Evolutionary conservation across 345 rosid species (phyloP).

Genomic region (Eucalyptus curtisii): DNA sequence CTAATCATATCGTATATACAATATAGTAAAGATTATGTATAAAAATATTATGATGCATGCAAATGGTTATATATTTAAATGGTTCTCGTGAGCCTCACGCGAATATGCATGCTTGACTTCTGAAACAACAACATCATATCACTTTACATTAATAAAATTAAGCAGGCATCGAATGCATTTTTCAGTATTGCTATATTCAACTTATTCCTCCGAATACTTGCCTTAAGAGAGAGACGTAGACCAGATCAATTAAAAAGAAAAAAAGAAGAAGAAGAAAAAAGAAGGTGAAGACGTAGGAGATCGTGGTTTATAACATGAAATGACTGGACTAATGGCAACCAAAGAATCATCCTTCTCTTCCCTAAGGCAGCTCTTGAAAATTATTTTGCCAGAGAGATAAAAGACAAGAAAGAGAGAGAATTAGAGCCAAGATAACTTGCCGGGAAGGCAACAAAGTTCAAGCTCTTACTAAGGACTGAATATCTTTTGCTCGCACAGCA

Average conservation of each 20-base stretch:
- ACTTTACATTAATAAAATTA: not conserved
- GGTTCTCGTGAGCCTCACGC: not conserved
- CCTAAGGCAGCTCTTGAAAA: not conserved
- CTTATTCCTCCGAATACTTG: not conserved
- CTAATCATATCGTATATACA: not conserved
- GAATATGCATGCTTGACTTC: not conserved
- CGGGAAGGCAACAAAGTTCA: not conserved
- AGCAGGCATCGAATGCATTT: not conserved
- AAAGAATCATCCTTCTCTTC: not conserved
- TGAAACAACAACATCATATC: not conserved
- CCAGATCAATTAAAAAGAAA: not conserved
- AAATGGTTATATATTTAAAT: not conserved
- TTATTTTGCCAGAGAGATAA: not conserved
- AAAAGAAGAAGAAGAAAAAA: not conserved
- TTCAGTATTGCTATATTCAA: not conserved
- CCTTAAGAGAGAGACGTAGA: not conserved
- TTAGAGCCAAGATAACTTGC: conserved; percentile 1
- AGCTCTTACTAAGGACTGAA: not conserved
- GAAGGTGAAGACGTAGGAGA: not conserved
- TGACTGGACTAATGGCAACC: not conserved
- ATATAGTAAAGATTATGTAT: not conserved
- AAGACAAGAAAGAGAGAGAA: not conserved
- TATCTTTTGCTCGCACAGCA: not conserved
- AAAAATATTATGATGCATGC: not conserved
- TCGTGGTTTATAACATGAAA: not conserved